A percentile compares a stretch with the other conserved stretches of the same genome.
phyloP scores from a whole-genome alignment of 345 rosid genomes.

The Raphanus raphanistrum region DNA sequence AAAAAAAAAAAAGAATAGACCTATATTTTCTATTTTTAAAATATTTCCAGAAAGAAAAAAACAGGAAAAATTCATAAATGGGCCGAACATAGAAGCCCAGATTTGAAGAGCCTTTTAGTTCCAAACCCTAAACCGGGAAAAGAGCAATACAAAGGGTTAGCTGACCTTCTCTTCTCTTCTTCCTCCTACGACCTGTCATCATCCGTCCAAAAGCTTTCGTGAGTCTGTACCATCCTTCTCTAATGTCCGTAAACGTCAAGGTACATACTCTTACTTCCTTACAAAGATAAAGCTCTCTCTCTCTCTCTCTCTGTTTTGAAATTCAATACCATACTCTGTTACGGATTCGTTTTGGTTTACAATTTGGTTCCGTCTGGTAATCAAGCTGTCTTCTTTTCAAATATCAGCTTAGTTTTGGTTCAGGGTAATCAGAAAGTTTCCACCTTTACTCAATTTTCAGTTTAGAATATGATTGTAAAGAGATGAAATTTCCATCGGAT shows the following conservation, averaged over 20 bases:
- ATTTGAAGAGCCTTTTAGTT: constrained; percentile 11
- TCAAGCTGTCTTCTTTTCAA: neutral
- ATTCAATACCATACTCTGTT: neutral
- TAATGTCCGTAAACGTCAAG: constrained; percentile 35
- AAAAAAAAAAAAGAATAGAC: neutral
- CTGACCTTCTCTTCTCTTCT: neutral
- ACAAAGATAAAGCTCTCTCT: neutral
- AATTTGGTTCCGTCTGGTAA: constrained; percentile 3
- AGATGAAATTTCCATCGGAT: too few species aligned
- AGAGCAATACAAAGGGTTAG: neutral
- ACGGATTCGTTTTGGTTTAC: neutral
- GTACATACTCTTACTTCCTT: constrained; percentile 21
- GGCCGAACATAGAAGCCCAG: constrained; percentile 24
- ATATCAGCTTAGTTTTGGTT: neutral
- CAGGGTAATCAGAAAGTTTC: constrained; percentile 9
- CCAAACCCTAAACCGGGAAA: constrained; percentile 33
- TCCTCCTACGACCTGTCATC: constrained; percentile 12
- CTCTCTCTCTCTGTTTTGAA: neutral
- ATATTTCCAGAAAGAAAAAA: neutral
- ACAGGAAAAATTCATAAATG: neutral
- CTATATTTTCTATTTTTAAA: neutral
- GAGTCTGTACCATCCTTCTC: constrained; percentile 14
- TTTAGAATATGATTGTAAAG: neutral
- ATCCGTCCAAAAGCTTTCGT: constrained; percentile 13
- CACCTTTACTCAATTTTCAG: constrained; percentile 11